Percentiles rank a stretch among this genome's conserved stretches.
Conservation (phyloP, 345 rosid species). For the Syzygium aromaticum region DNA sequence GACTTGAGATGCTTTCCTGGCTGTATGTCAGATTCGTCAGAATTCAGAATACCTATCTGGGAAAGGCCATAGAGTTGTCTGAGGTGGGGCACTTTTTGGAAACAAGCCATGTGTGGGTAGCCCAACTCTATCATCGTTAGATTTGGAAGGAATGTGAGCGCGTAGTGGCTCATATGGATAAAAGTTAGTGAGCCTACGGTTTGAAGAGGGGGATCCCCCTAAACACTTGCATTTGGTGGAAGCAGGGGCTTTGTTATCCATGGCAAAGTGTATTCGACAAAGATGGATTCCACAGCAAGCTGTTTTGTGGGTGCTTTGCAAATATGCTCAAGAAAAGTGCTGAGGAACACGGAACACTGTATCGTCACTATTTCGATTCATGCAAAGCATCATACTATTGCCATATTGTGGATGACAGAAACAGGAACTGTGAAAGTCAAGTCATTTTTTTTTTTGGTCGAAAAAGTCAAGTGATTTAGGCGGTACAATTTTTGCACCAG, state of each 20-base stretch:
- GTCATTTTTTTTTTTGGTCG: background rate
- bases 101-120: background rate
- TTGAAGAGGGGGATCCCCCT: background rate
- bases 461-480: background rate
- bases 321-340: background rate
- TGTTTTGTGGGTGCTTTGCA: background rate
- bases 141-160: background rate
- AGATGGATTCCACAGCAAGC: background rate
- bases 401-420: background rate
- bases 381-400: background rate
- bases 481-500: background rate
- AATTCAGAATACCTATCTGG: background rate
- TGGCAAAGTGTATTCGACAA: background rate
- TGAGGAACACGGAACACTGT: background rate
- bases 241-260: background rate
- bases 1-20: background rate
- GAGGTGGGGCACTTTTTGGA: background rate
- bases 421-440: background rate
- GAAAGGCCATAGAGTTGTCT: background rate
- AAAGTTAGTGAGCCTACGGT: background rate
- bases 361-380: background rate
- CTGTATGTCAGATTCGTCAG: background rate
- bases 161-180: background rate
- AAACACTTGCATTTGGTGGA: background rate
- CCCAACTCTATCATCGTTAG: background rate